phyloP scores from a whole-genome alignment of 495 filamentous ascomycete species.

The Clavariopsis aquatica region DNA sequence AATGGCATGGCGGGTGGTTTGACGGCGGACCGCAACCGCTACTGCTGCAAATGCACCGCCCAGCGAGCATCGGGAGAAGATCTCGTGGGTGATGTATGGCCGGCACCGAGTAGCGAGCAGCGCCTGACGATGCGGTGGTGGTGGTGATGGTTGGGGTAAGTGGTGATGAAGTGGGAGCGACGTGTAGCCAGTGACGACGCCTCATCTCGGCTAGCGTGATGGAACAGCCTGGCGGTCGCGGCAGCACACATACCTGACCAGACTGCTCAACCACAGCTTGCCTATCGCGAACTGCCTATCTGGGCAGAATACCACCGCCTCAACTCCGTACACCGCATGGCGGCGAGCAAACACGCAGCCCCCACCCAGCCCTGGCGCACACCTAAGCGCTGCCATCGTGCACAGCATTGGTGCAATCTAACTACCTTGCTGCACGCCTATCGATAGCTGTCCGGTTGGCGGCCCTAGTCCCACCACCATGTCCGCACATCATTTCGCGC shows the following conservation, averaged over 20 bases:
- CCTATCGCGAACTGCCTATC: no score
- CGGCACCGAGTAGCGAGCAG: not conserved
- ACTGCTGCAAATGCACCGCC: not conserved
- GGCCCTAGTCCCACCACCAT: not conserved
- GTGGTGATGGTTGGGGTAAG: not conserved
- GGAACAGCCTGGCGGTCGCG: not conserved
- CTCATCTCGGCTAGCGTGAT: not conserved
- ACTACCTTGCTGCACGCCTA: not conserved
- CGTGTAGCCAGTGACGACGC: not conserved
- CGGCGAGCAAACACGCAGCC: not conserved
- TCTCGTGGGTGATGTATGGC: not conserved
- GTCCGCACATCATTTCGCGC: not conserved
- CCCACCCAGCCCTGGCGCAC: not conserved
- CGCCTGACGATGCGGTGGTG: not conserved
- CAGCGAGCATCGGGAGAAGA: not conserved
- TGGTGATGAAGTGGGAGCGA: not conserved
- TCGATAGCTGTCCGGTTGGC: constrained; percentile 4
- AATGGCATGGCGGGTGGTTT: not conserved
- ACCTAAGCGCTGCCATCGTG: constrained; percentile 8
- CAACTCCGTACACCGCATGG: not conserved
- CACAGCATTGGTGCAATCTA: not conserved
- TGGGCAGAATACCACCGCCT: not conserved
- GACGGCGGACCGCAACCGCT: constrained; percentile 2
- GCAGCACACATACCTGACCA: not conserved
- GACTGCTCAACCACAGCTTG: no score